Percentiles rank a stretch among this genome's conserved stretches.
Evolutionary conservation across 129 eudicot genomes (phyloP).

Genomic region (Helianthus annuus): DNA sequence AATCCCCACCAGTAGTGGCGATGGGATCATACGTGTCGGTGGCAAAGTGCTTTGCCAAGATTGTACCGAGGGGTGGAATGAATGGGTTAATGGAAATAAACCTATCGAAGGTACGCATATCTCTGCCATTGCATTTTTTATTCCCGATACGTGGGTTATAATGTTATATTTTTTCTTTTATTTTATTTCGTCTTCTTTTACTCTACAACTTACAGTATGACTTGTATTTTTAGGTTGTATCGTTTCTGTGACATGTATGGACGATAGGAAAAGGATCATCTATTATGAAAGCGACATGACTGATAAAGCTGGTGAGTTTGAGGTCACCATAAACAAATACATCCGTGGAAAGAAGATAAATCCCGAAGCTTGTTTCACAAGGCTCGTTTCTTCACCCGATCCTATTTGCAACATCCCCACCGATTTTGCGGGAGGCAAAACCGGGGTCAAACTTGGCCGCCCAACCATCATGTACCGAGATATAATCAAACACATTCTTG

Average conservation of each 20-base stretch:
- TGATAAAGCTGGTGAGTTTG: conserved; percentile 61
- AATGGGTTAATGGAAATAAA: conserved; percentile 63
- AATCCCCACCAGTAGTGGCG: background rate
- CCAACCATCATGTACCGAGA: conserved; percentile 72
- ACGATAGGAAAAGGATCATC: conserved; percentile 50
- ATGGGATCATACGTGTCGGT: conserved; percentile 47
- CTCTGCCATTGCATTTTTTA: background rate
- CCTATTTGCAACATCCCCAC: conserved; percentile 76
- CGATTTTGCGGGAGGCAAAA: conserved; percentile 64
- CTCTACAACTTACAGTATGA: background rate
- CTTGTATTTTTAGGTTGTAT: conserved; percentile 45
- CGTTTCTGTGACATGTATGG: conserved; percentile 79
- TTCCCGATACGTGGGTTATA: background rate
- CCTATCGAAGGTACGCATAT: conserved; percentile 62
- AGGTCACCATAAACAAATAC: conserved; percentile 48
- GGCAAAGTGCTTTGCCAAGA: conserved; percentile 94
- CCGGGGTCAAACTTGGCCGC: conserved; percentile 67
- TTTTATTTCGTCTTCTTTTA: background rate
- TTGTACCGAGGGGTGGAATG: conserved; percentile 64
- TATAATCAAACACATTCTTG: conserved; percentile 50
- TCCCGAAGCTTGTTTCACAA: conserved; percentile 57
- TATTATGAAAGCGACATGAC: conserved; percentile 80
- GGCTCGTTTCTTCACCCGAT: conserved; percentile 83
- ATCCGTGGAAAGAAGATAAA: conserved; percentile 53
- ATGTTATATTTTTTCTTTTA: conserved; percentile 11